Evolutionary conservation across 192 early-diverging fungal genomes (phyloP).

Genomic region (Backusella liffmaniae): DNA sequence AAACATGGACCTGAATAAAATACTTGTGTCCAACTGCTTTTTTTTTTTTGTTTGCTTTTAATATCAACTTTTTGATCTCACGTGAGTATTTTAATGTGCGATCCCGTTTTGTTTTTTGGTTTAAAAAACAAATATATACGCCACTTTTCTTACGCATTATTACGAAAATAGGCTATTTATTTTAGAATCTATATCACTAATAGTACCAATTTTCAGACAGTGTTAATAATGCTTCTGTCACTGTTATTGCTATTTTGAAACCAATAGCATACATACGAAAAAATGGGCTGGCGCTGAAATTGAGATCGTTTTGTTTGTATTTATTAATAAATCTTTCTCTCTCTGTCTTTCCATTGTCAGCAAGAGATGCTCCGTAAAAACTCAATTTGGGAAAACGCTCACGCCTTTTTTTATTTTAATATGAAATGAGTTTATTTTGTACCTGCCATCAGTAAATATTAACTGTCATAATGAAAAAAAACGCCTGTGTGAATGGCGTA

Average conservation of each 20-base stretch:
- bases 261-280: not conserved
- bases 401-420: not conserved
- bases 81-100: not conserved
- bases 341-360: not conserved
- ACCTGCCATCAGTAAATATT: not conserved
- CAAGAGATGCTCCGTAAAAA: not conserved
- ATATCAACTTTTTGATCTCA: not conserved
- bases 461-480: not conserved
- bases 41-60: not conserved
- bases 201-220: too few species aligned
- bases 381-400: not conserved
- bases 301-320: not conserved
- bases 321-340: not conserved
- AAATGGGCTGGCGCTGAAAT: not conserved
- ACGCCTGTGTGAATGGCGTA: not conserved
- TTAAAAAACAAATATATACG: not conserved
- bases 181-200: too few species aligned
- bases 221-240: not conserved
- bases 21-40: not conserved
- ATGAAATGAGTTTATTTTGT: not conserved
- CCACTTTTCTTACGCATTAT: not conserved
- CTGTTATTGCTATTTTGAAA: not conserved
- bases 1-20: constrained; percentile 13
- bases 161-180: too few species aligned
- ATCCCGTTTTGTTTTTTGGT: not conserved